A percentile compares a stretch with the other conserved stretches of the same genome.
Conservation (phyloP, 192 early-diverging fungal genomes). For the Gigaspora rosea region DNA sequence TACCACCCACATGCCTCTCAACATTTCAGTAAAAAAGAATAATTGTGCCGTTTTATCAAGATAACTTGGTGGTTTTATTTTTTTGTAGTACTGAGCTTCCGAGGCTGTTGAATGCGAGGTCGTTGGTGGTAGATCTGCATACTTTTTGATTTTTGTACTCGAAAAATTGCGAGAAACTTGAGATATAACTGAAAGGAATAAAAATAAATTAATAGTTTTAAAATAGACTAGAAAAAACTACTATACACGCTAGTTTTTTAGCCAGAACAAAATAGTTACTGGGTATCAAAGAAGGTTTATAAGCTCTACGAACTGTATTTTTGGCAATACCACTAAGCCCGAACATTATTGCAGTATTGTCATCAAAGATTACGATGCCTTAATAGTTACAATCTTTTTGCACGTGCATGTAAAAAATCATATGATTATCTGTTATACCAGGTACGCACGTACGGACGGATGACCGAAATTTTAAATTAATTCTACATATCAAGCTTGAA, state of each 20-base stretch:
- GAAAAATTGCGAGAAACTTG: conserved; percentile 9
- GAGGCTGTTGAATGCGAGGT: not conserved
- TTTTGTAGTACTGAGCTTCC: not conserved
- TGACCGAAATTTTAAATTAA: too few relatives aligned
- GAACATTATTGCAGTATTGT: not conserved
- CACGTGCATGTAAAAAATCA: too few relatives aligned
- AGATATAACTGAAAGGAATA: not conserved
- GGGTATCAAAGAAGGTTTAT: not conserved
- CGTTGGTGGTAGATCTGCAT: not conserved
- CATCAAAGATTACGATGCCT: too few relatives aligned
- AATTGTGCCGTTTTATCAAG: conserved; percentile 67
- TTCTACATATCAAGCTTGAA: too few relatives aligned
- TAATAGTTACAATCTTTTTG: too few relatives aligned
- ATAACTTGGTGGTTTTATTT: conserved; percentile 20
- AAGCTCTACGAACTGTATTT: not conserved
- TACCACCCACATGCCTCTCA: conserved; percentile 90
- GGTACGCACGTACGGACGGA: too few relatives aligned
- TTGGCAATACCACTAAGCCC: not conserved
- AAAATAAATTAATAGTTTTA: not conserved
- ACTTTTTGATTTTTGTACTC: not conserved
- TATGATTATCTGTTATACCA: too few relatives aligned
- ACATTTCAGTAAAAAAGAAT: conserved; percentile 88
- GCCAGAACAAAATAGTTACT: not conserved
- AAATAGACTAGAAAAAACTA: too few relatives aligned
- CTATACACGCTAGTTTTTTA: not conserved